A percentile compares a stretch with the other conserved stretches of the same genome.
phyloP scores from a whole-genome alignment of 495 filamentous ascomycete species.

The Haplographium delicatum region DNA sequence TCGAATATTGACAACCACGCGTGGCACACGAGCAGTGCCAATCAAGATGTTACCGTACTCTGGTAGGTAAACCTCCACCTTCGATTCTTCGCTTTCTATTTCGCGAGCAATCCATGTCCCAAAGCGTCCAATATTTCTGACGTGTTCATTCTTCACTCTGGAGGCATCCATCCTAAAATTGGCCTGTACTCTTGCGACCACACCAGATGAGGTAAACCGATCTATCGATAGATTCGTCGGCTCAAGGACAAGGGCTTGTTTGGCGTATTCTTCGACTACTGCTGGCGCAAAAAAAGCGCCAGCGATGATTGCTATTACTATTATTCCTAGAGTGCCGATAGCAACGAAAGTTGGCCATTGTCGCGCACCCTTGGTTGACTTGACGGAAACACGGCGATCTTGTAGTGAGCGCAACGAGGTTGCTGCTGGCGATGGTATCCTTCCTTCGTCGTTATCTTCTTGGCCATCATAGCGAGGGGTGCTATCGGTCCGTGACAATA shows the following conservation, averaged over 20 bases:
- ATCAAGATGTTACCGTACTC: constrained; percentile 75
- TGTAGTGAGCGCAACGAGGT: constrained; percentile 21
- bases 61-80: constrained; percentile 73
- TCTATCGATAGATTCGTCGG: constrained; percentile 78
- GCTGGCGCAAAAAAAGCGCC: constrained; percentile 75
- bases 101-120: constrained; percentile 77
- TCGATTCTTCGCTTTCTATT: constrained; percentile 62
- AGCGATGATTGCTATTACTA: constrained; percentile 44
- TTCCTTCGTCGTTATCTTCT: constrained; percentile 27
- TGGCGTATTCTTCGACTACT: constrained; percentile 75
- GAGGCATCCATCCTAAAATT: constrained; percentile 72
- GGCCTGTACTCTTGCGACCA: constrained; percentile 72
- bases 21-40: constrained; percentile 69
- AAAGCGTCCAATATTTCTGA: constrained; percentile 68
- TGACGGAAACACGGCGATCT: constrained; percentile 9
- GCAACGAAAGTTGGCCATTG: constrained; percentile 36
- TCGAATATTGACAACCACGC: constrained; percentile 64
- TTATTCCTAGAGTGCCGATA: constrained; percentile 34
- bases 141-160: constrained; percentile 60
- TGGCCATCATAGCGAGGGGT: constrained; percentile 43
- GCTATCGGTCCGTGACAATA: constrained; percentile 35
- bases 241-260: constrained; percentile 73
- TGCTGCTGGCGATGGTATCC: constrained; percentile 20
- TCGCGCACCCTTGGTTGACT: constrained; percentile 14
- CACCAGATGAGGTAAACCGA: constrained; percentile 69